Conservation (phyloP, 225 moss, liverwort and hornwort genomes). For the Lunularia cruciata region DNA sequence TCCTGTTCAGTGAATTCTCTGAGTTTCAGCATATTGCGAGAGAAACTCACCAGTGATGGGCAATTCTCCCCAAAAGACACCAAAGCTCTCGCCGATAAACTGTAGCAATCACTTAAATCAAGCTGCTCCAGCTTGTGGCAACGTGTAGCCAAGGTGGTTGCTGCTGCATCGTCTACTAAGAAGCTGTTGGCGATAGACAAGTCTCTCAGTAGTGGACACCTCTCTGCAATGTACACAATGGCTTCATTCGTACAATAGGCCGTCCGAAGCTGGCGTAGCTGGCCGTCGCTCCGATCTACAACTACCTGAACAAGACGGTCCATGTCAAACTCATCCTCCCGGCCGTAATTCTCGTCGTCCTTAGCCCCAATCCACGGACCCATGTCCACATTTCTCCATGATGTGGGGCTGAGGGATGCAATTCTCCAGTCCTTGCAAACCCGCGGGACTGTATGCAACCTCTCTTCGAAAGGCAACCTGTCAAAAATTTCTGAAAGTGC, state of each 20-base stretch:
- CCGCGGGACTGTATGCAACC: not conserved
- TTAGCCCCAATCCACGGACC: slow-evolving; percentile 9
- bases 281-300: slow-evolving; percentile 20
- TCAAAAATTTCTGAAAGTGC: slow-evolving; percentile 11
- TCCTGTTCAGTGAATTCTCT: too few relatives aligned
- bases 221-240: slow-evolving; percentile 9
- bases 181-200: slow-evolving; percentile 14
- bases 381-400: slow-evolving; percentile 22
- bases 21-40: slow-evolving; percentile 14
- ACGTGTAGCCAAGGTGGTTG: not conserved
- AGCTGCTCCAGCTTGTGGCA: slow-evolving; percentile 5
- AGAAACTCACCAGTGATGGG: not conserved
- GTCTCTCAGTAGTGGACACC: not conserved
- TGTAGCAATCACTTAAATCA: slow-evolving; percentile 26
- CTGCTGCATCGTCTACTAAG: not conserved
- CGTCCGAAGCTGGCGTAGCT: slow-evolving; percentile 6
- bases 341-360: not conserved
- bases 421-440: slow-evolving; percentile 26
- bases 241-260: not conserved
- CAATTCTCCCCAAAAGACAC: slow-evolving; percentile 7
- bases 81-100: not conserved
- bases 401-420: not conserved
- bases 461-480: slow-evolving; percentile 20
- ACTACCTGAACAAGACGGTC: not conserved
- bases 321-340: not conserved